Conservation (phyloP, 179 eudicot genomes). For the Dionaea muscipula region DNA sequence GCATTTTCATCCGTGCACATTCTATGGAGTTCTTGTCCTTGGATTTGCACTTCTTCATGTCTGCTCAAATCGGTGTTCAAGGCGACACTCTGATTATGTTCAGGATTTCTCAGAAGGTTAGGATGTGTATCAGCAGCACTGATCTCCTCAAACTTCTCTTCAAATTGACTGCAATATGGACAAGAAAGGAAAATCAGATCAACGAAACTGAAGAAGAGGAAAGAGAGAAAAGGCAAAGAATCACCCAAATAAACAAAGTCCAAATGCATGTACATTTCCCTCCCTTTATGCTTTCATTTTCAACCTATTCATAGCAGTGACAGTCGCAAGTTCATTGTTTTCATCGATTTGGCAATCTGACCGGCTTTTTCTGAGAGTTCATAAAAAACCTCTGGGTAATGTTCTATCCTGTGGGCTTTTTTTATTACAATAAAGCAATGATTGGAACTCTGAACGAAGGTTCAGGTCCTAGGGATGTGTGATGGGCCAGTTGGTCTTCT, state of each 20-base stretch:
- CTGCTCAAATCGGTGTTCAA: slow-evolving; percentile 20
- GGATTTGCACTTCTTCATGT: slow-evolving; percentile 26
- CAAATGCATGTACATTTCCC: too few relatives aligned
- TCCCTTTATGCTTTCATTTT: too few relatives aligned
- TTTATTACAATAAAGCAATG: too few relatives aligned
- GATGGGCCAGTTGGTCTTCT: too few relatives aligned
- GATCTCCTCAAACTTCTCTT: slow-evolving; percentile 85
- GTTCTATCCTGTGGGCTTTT: too few relatives aligned
- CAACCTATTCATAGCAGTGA: too few relatives aligned
- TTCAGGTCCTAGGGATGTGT: too few relatives aligned
- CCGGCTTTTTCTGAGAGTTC: too few relatives aligned
- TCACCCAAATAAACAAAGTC: neutral
- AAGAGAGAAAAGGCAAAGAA: neutral
- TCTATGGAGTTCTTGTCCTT: slow-evolving; percentile 30
- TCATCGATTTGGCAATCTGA: too few relatives aligned
- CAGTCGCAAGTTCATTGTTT: too few relatives aligned
- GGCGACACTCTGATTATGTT: slow-evolving; percentile 20
- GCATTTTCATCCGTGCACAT: slow-evolving; percentile 36
- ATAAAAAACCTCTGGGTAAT: too few relatives aligned
- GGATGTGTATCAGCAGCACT: slow-evolving; percentile 42
- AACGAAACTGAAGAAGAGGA: neutral
- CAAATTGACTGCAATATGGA: slow-evolving; percentile 55
- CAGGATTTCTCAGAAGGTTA: slow-evolving; percentile 37
- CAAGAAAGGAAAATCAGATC: neutral
- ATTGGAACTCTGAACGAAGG: too few relatives aligned